Conservation (phyloP, 1,139 yeast species). For the Magnusiomyces tetraspermus region DNA sequence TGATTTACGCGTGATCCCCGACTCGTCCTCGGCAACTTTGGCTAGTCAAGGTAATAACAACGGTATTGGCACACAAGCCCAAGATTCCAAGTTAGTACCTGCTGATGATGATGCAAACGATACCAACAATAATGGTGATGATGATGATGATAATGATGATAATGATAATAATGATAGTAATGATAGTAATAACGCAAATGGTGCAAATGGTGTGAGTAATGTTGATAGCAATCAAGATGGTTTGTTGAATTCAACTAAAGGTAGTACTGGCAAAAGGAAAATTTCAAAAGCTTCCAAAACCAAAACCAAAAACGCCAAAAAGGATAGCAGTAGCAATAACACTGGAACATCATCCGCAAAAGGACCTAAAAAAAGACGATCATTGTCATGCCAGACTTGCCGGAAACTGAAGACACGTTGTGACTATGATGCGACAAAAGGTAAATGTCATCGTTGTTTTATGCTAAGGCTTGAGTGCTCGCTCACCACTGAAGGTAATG, state of each 20-base stretch:
- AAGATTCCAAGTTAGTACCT: background rate
- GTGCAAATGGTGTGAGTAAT: too few species aligned
- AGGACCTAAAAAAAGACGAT: conserved; percentile 32
- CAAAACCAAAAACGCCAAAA: too few species aligned
- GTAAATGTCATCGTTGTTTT: conserved; percentile 43
- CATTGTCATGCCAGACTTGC: conserved; percentile 44
- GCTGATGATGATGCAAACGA: background rate
- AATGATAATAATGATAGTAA: background rate
- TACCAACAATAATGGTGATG: background rate
- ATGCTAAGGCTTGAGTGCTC: conserved; percentile 41
- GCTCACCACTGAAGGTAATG: conserved; percentile 27
- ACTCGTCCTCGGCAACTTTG: too few species aligned
- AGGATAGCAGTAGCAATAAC: too few species aligned
- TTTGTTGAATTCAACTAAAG: too few species aligned
- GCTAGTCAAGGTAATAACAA: too few species aligned
- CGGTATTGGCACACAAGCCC: background rate
- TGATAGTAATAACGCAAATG: too few species aligned
- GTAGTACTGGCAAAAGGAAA: too few species aligned
- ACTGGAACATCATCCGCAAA: too few species aligned
- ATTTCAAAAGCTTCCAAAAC: too few species aligned
- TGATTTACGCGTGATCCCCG: too few species aligned
- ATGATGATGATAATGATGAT: background rate
- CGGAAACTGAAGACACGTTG: conserved; percentile 47
- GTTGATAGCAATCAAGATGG: too few species aligned
- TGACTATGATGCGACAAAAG: conserved; percentile 36